Evolutionary conservation across 1,139 yeast species (phyloP).

Genomic region (Diutina siamensis): DNA sequence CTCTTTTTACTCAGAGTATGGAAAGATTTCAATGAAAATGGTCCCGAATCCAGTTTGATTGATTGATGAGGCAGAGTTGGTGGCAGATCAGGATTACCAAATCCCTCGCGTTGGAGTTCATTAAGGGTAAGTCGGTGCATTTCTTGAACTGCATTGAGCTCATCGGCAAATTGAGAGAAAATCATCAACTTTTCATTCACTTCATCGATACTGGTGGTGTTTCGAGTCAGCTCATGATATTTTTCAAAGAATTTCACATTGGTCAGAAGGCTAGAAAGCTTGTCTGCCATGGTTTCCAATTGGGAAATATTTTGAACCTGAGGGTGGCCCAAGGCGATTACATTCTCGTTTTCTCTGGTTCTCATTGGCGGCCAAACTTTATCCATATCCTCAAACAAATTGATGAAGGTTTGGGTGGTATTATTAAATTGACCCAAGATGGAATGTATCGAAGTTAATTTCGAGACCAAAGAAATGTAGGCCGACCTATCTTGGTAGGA

Average conservation of each 20-base stretch:
- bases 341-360: background rate
- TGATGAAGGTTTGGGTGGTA: background rate
- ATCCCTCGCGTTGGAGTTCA: slow-evolving; percentile 20
- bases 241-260: slow-evolving; percentile 29
- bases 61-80: background rate
- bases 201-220: slow-evolving; percentile 21
- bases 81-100: slow-evolving; percentile 7
- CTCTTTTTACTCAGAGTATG: slow-evolving; percentile 20
- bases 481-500: background rate
- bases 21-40: slow-evolving; percentile 26
- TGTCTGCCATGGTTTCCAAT: slow-evolving; percentile 19
- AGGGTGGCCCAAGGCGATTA: background rate
- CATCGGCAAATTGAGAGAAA: slow-evolving; percentile 27
- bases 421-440: slow-evolving; percentile 10
- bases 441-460: background rate
- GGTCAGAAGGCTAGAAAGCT: slow-evolving; percentile 23
- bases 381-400: background rate
- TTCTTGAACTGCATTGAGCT: slow-evolving; percentile 19
- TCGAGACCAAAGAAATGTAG: background rate
- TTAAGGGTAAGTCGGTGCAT: slow-evolving; percentile 20
- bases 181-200: slow-evolving; percentile 27
- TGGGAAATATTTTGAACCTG: background rate
- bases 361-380: background rate
- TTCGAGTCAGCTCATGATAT: slow-evolving; percentile 23
- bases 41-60: slow-evolving; percentile 8